Base-by-base conservation (phyloP, 192 early-diverging fungal species). In the Backusella mclennaniae region DNA sequence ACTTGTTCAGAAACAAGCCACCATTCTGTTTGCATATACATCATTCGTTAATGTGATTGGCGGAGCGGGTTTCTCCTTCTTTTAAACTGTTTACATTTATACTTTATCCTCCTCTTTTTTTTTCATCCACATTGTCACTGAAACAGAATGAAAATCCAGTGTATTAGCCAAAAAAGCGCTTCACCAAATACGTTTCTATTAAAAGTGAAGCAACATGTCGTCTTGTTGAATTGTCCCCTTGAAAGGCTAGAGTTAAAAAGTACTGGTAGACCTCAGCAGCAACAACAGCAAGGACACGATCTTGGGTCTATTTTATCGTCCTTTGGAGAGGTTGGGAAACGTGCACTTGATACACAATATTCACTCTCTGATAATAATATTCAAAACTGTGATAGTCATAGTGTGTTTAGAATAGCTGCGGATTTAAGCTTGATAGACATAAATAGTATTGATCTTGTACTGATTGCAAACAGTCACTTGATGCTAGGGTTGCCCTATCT, bases 401-500 rank as follows among this genome's bases (percentile, higher is more conserved):
- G 66, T 17, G 73, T 84, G 23, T 84, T 80, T 44, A 49, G 82
- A 52, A 76, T 83, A 15, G 42, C 70, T 29, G 82, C 85, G 21
- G 86, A 87, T 53, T 84, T 90, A 73, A 83, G 77, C 71, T 81
- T 87, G 15, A 80, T 93, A 14, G 90, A 92, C 83, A 86, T 91
- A 77, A 86, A 84, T 63, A 83, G 82, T 0, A 89, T 97, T 15
- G 94, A 96, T 81, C 87, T 91, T 74, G 86, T 97, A 23, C 80
- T 97, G 3, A 81, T 97, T 35, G 88, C 91, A 52, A 92, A 94
- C 83, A 88, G 87, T 77, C 89, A 91, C 69, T 87, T 93, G 69
- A 91, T 93, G 85, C 81, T 91, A 26, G 90, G 91, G 59, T 83
- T 97, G 35, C 95, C 95, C 19, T 97, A 87, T 77, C 81, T 95